Percentiles rank a stretch among this genome's conserved stretches.
These are phyloP conservation scores for Endothia cerciana DNA, from an alignment of 2,329 filamentous ascomycete genomes.

Conservation along the genomic window DNA sequence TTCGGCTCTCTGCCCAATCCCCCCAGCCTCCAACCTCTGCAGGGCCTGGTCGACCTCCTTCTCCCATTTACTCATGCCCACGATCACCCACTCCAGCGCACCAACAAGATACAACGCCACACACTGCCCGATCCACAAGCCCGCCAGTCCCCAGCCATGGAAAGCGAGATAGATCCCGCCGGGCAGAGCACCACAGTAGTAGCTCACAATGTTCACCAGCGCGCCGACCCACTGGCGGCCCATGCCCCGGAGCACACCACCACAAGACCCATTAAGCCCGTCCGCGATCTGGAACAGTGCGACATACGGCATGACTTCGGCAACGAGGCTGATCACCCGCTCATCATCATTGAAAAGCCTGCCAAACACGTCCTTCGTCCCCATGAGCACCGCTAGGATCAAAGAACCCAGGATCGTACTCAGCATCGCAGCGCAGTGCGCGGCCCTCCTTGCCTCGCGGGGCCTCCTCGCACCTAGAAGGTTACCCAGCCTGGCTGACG, in stretches of 20 bases:
- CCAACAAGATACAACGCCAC: slow-evolving; percentile 82
- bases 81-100: slow-evolving; percentile 76
- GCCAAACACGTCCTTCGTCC: slow-evolving; percentile 72
- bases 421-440: slow-evolving; percentile 75
- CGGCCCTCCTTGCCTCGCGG: slow-evolving; percentile 68
- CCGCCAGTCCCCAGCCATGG: slow-evolving; percentile 79
- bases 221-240: slow-evolving; percentile 85
- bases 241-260: slow-evolving; percentile 81
- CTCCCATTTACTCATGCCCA: slow-evolving; percentile 78
- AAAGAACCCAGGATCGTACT: slow-evolving; percentile 69
- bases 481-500: slow-evolving; percentile 78
- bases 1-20: slow-evolving; percentile 20
- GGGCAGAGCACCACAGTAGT: slow-evolving; percentile 81
- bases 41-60: slow-evolving; percentile 68
- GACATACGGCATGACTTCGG: slow-evolving; percentile 80
- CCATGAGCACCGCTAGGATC: slow-evolving; percentile 72
- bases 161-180: slow-evolving; percentile 85
- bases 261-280: slow-evolving; percentile 83
- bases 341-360: slow-evolving; percentile 81
- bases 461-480: slow-evolving; percentile 44
- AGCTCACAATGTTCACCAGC: slow-evolving; percentile 78
- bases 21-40: slow-evolving; percentile 64
- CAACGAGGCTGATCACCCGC: slow-evolving; percentile 71
- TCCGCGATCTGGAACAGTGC: slow-evolving; percentile 91
- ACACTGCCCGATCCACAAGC: slow-evolving; percentile 84